A percentile compares a stretch with the other conserved stretches of the same genome.
These are phyloP conservation scores for Caryopteris hybrid DNA, from an alignment of 305 asterid species.

Conservation along the genomic window DNA sequence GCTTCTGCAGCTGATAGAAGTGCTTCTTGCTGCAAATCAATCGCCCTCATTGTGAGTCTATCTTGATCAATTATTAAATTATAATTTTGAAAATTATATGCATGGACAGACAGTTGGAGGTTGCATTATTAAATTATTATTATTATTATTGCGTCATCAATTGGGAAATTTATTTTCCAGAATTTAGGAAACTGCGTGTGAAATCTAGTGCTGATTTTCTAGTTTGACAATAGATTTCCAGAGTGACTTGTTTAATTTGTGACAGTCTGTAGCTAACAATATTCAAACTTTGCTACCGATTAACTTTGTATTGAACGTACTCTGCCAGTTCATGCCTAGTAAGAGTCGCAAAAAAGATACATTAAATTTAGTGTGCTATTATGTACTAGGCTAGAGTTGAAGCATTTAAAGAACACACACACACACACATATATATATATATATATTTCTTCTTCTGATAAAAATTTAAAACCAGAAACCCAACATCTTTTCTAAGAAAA, in stretches of 20 bases:
- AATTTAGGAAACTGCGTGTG: not conserved
- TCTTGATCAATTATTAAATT: not conserved
- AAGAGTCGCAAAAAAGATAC: not conserved
- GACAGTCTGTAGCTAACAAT: conserved; percentile 20
- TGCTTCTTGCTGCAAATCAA: conserved; percentile 59
- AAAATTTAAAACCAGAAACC: no score
- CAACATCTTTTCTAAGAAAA: no score
- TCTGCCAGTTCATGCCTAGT: conserved; percentile 3
- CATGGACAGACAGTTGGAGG: conserved; percentile 17
- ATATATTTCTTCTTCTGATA: no score
- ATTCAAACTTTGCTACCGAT: not conserved
- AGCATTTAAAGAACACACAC: not conserved
- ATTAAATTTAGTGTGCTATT: not conserved
- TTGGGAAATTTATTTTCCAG: not conserved
- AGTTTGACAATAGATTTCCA: conserved; percentile 10
- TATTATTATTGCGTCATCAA: conserved; percentile 3
- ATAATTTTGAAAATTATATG: not conserved
- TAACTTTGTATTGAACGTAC: not conserved
- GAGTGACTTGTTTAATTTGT: not conserved
- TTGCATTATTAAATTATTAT: conserved; percentile 15
- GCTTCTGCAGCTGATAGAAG: conserved; percentile 34
- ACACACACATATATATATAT: not conserved
- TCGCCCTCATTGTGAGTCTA: conserved; percentile 50
- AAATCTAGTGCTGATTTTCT: not conserved
- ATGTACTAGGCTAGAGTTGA: no score